These are phyloP conservation scores for Sugiyamaella mastotermitis DNA, from an alignment of 805 yeast genomes.

Conservation along the genomic window DNA sequence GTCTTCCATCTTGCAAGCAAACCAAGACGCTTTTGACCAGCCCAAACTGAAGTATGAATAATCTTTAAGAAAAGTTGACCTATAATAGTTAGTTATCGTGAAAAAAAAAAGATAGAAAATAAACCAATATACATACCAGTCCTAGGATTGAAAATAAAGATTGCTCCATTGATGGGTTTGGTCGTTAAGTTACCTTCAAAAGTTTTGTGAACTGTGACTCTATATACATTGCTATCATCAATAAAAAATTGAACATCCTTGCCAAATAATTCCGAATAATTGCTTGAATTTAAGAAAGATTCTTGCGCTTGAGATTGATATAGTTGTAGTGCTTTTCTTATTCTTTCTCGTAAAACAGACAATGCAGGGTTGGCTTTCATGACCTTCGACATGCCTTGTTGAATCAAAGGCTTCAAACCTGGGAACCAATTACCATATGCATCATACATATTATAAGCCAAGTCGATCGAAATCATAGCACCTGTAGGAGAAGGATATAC, in stretches of 20 bases:
- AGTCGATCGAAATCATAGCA: conserved; percentile 79
- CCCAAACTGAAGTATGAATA: conserved; percentile 92
- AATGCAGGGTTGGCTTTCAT: conserved; percentile 94
- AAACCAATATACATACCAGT: conserved; percentile 38
- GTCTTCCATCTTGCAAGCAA: conserved; percentile 97
- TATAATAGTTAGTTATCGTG: conserved; percentile 1
- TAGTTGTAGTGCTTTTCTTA: conserved; percentile 87
- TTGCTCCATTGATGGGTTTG: conserved; percentile 88
- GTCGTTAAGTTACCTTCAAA: conserved; percentile 90
- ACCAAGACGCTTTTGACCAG: conserved; percentile 90
- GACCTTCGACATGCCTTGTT: conserved; percentile 85
- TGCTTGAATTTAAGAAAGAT: conserved; percentile 79
- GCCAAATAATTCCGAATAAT: conserved; percentile 84
- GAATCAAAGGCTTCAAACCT: conserved; percentile 83
- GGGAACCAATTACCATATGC: conserved; percentile 98
- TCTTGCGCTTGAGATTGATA: conserved; percentile 93
- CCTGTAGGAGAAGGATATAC: conserved; percentile 93
- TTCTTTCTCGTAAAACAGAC: conserved; percentile 85
- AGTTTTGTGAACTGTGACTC: conserved; percentile 87
- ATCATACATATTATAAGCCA: conserved; percentile 93
- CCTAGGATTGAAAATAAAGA: conserved; percentile 82
- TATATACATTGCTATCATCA: conserved; percentile 90
- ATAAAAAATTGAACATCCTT: conserved; percentile 78
- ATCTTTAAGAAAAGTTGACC: conserved; percentile 81
- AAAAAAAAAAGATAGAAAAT: not conserved